Evolutionary conservation across 139 green algal genomes (phyloP), one percentile per base, ranked within the genome.

Genomic region (Zygnema circumcarinatum): DNA sequence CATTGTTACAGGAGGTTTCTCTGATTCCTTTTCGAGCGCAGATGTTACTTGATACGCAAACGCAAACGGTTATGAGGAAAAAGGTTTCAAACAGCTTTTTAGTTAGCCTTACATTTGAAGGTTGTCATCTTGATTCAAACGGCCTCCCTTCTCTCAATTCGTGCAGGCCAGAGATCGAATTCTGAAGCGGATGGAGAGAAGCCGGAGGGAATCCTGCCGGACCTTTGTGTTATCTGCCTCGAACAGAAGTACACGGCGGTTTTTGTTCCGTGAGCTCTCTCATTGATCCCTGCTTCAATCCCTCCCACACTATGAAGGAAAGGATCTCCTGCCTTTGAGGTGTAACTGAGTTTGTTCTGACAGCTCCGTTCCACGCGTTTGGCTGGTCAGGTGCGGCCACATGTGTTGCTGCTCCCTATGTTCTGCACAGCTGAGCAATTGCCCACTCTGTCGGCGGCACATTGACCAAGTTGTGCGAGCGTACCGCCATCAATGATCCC

Each of bases 361-460:
- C n/a, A n/a, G n/a, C n/a, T n/a, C n/a, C n/a, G n/a, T n/a, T n/a
- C n/a, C 16, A 53, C 11, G 35, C 11, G 7, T 42, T 78, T 11
- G 3, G 11, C 16, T 3, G 35, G 36, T 40, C 31, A 87, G 38
- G 0, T 90, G 86, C 40, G 86, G 86, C 40, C 86, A 90, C 79
- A 87, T 88, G 86, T 90, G 86, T 32, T 76, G 40, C 53, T 90
- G 86, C 42, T 62, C 52, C 53, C 42, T 56, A 31, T 90, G 86
- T 73, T 67, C 79, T 1, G 31, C 68, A 20, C 54, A 36, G 1
- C 39, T 90, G 32, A 52, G 42, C 0, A 54, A 78, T 7, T 90
- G 86, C 42, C 86, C 86, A 0, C 1, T 90, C 31, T 90, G 86
- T 75, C 86, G 86, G 3, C 36, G 33, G 2, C 67, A 87, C 32